Evolutionary conservation across 176 grass and related monocot species (phyloP), one percentile per base, ranked within the genome.

Genomic region (Ananas comosus): DNA sequence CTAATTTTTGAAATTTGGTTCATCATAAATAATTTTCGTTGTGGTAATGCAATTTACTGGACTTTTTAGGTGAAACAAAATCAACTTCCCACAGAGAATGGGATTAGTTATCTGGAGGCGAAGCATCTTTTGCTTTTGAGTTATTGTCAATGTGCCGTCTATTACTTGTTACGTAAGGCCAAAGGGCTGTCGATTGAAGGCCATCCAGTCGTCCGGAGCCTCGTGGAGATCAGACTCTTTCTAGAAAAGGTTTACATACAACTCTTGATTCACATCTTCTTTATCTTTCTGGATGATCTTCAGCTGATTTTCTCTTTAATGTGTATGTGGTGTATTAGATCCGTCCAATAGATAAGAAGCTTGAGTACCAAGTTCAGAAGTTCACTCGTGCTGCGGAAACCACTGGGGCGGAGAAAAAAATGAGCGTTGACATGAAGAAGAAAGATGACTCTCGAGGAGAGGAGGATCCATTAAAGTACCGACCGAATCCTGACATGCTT

Each of bases 281-380:
- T 71, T 53, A 51, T 23, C 10, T 71, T 21, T 50, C 24, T 23
- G 22, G 3, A 24, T 61, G 56, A 1, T 61, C 17, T 10, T 61
- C 9, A 23, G 66, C 10, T 69, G 12, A 48, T 28, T 51, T 68
- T 2, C 13, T 24, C 68, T 50, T 58, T 63, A 1, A 59, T 48
- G 11, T 16, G 52, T 65, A 65, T 49, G 51, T 10, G 63, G 59
- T 69, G 25, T 0, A 2, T 11, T 80, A 99, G 89, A 88, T 93
- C 74, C 89, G 86, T 48, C 89, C 89, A 0, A 88, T 99, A 74
- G 89, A 99, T 81, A 92, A 92, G 59, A 97, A 97, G 84, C 74
- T 87, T 0, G 86, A 88, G 53, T 92, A 92, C 86, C 93, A 92
- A 85, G 81, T 88, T 57, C 89, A 92, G 68, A 97, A 97, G 77